These are phyloP conservation scores for Silene coronaria DNA, from an alignment of 179 eudicot genomes.

Conservation along the genomic window DNA sequence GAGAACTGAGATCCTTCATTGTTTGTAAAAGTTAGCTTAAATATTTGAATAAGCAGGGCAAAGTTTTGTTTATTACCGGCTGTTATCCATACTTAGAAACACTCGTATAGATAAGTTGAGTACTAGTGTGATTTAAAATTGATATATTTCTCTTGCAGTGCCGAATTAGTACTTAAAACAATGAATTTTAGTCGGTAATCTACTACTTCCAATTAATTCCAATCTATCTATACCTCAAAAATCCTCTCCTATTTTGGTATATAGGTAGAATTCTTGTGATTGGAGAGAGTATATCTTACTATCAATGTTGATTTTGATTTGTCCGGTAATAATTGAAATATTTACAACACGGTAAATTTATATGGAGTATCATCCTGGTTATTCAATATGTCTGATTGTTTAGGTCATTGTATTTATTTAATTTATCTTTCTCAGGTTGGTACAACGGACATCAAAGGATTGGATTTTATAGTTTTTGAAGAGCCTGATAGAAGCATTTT, in stretches of 20 bases:
- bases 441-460: constrained; percentile 56
- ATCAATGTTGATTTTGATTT: not conserved
- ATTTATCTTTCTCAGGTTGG: constrained; percentile 49
- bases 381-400: not conserved
- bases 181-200: not conserved
- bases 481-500: constrained; percentile 73
- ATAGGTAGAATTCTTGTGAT: not conserved
- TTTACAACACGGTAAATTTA: not conserved
- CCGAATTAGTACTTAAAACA: not conserved
- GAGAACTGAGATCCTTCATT: not conserved
- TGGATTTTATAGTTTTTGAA: constrained; percentile 84
- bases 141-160: not conserved
- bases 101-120: not conserved
- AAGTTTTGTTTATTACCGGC: not conserved
- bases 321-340: not conserved
- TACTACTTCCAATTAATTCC: too few species aligned
- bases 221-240: not conserved
- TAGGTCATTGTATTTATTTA: not conserved
- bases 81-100: too few species aligned
- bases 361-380: not conserved
- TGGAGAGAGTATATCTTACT: not conserved
- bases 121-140: not conserved
- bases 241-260: not conserved
- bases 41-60: not conserved
- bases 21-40: not conserved